Conservation (phyloP, 495 filamentous ascomycete species). For the Neurospora sp. region DNA sequence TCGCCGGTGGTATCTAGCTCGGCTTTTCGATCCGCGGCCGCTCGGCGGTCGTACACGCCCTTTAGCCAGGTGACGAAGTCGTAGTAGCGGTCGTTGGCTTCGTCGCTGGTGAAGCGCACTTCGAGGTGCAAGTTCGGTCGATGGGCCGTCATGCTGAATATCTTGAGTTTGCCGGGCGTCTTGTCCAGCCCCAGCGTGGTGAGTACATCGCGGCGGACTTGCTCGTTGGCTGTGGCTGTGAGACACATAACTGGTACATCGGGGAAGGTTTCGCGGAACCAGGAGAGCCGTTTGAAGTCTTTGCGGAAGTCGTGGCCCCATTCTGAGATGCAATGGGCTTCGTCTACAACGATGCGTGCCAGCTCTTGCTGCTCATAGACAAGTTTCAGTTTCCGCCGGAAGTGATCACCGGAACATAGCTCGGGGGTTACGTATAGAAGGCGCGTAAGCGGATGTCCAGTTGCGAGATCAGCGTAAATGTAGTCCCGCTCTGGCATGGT, state of each 20-base stretch:
- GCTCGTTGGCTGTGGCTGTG: slow-evolving; percentile 78
- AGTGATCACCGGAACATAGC: slow-evolving; percentile 65
- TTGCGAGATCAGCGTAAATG: slow-evolving; percentile 71
- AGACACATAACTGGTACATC: slow-evolving; percentile 81
- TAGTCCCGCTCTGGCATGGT: slow-evolving; percentile 48
- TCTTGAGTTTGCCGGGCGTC: slow-evolving; percentile 43
- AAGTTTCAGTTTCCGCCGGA: slow-evolving; percentile 60
- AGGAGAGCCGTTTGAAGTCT: slow-evolving; percentile 77
- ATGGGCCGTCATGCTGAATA: slow-evolving; percentile 70
- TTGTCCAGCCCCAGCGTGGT: slow-evolving; percentile 56
- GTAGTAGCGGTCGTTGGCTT: slow-evolving; percentile 57
- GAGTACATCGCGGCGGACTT: slow-evolving; percentile 73
- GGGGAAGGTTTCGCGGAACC: slow-evolving; percentile 73
- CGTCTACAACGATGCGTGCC: slow-evolving; percentile 78
- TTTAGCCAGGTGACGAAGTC: slow-evolving; percentile 67
- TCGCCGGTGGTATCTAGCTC: slow-evolving; percentile 42
- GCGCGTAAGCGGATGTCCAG: slow-evolving; percentile 73
- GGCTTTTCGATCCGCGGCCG: slow-evolving; percentile 31
- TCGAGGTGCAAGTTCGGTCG: slow-evolving; percentile 87
- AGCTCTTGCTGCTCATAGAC: slow-evolving; percentile 79
- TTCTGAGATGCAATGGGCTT: slow-evolving; percentile 95
- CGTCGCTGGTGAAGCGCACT: slow-evolving; percentile 72
- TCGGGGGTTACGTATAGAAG: slow-evolving; percentile 93
- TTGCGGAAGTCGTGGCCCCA: slow-evolving; percentile 98
- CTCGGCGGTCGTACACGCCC: slow-evolving; percentile 54